Conservation (phyloP, 768 basidiomycete species). For the Phaffia tasmanica region DNA sequence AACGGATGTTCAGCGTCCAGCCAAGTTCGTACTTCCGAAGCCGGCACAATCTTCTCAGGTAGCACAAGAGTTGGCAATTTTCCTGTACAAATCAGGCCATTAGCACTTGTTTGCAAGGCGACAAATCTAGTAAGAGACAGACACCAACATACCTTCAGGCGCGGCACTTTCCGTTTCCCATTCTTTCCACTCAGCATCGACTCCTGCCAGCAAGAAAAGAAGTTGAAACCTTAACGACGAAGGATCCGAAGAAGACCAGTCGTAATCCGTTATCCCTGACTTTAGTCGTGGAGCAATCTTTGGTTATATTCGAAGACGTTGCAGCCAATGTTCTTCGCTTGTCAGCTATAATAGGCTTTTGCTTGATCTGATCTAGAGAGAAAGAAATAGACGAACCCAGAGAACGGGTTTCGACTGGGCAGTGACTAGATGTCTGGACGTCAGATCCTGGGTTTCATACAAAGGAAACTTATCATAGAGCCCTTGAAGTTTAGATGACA, state of each 20-base stretch:
- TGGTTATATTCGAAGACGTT: neutral
- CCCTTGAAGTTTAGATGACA: no score
- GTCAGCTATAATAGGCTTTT: no score
- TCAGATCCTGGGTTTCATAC: no score
- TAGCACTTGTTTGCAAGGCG: neutral
- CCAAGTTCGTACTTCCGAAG: constrained; percentile 13
- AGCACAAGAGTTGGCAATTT: constrained; percentile 4
- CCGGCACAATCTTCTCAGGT: constrained; percentile 12
- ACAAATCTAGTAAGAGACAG: neutral
- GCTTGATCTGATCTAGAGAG: neutral
- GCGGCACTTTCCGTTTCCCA: constrained; percentile 16
- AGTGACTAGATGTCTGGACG: no score
- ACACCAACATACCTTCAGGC: constrained; percentile 13
- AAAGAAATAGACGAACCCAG: neutral
- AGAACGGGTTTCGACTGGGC: neutral
- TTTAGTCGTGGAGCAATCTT: neutral
- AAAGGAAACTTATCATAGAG: no score
- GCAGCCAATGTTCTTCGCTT: no score
- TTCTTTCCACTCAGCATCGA: constrained; percentile 2
- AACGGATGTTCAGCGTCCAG: constrained; percentile 15
- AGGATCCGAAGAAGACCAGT: constrained; percentile 18
- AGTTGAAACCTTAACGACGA: constrained; percentile 9
- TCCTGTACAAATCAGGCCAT: neutral
- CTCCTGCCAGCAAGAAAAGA: constrained; percentile 8
- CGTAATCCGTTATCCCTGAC: neutral